Evolutionary conservation across 768 basidiomycete species (phyloP).

Genomic region (Collybia nuda): DNA sequence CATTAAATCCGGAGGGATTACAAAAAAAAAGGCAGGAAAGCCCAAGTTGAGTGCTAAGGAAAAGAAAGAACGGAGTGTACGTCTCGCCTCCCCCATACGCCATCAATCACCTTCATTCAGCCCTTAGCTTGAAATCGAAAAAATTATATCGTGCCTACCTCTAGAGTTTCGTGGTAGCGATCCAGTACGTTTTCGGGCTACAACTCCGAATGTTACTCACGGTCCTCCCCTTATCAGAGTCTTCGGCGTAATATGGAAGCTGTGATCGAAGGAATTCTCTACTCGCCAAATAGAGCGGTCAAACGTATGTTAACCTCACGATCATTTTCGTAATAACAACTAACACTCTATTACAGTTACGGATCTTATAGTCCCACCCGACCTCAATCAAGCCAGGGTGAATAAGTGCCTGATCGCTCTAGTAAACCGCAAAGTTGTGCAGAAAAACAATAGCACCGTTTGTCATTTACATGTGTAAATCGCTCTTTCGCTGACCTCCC

Average conservation of each 20-base stretch:
- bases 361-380: constrained; percentile 76
- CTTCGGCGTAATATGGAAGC: constrained; percentile 77
- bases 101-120: neutral
- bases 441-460: constrained; percentile 69
- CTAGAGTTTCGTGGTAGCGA: constrained; percentile 91
- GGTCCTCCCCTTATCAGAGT: constrained; percentile 40
- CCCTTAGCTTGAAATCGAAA: constrained; percentile 61
- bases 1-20: constrained; percentile 31
- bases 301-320: constrained; percentile 47
- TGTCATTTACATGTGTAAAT: constrained; percentile 14
- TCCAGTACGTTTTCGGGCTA: constrained; percentile 52
- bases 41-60: constrained; percentile 74
- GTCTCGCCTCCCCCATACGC: constrained; percentile 13
- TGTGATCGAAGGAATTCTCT: constrained; percentile 76
- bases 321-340: neutral
- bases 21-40: constrained; percentile 62
- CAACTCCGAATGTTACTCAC: neutral
- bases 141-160: constrained; percentile 73
- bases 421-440: constrained; percentile 82
- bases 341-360: constrained; percentile 46
- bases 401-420: constrained; percentile 93
- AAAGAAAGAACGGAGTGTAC: constrained; percentile 78
- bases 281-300: constrained; percentile 56
- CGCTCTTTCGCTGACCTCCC: neutral
- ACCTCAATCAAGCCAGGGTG: constrained; percentile 86